Conservation (phyloP, 257 asterid genomes). For the Catharanthus roseus region DNA sequence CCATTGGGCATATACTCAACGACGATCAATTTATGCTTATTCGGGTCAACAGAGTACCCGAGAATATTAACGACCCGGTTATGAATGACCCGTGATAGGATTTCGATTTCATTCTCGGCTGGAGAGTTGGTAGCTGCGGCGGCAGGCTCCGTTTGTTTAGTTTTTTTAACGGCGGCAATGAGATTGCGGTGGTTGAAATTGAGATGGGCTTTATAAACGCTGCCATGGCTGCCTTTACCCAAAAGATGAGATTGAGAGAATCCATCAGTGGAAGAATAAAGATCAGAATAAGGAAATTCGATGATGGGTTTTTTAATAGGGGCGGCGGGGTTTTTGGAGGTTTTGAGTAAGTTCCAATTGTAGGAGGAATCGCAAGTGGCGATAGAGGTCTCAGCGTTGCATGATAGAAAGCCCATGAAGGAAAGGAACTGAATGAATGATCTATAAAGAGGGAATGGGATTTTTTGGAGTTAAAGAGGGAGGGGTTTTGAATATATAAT, state of each 20-base stretch:
- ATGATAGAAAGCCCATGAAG: conserved; percentile 66
- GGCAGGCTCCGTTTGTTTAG: conserved; percentile 26
- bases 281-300: conserved; percentile 51
- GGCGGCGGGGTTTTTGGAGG: conserved; percentile 24
- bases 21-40: conserved; percentile 44
- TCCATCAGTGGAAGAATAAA: conserved; percentile 54
- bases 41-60: conserved; percentile 45
- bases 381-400: conserved; percentile 61
- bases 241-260: conserved; percentile 59
- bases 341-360: conserved; percentile 40
- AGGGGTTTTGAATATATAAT: no score
- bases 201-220: conserved; percentile 61
- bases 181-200: conserved; percentile 26
- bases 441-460: background rate
- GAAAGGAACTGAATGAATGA: background rate
- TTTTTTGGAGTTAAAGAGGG: conserved; percentile 3
- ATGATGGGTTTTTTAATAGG: conserved; percentile 17
- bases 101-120: conserved; percentile 66
- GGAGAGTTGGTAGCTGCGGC: conserved; percentile 7
- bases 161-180: conserved; percentile 59
- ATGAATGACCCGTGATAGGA: conserved; percentile 54
- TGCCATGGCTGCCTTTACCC: conserved; percentile 82
- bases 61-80: conserved; percentile 63
- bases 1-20: conserved; percentile 90
- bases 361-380: conserved; percentile 61